Base-by-base conservation (phyloP, 176 grass and related monocot genomes). In the Paspalum vaginatum region DNA sequence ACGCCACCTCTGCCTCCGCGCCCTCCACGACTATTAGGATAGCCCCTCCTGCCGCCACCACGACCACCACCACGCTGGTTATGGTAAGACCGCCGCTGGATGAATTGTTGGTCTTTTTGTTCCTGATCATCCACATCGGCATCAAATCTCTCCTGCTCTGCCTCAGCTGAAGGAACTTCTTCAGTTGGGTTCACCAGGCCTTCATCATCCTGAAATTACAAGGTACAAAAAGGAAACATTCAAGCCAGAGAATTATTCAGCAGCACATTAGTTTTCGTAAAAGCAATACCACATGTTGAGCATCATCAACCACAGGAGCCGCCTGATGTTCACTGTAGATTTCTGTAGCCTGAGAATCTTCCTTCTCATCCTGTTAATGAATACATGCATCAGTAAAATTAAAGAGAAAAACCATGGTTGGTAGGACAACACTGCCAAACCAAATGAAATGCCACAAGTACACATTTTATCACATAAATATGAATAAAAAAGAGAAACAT, bases 61-160 rank as follows among this genome's bases (percentile, higher is more conserved):
- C 71, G 84, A 59, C 67, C 83, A 9, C 79, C 74, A 37, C 87
- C 88, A 8, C 91, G 74, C 48, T 88, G 89, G 54, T 82, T 87
- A 32, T 66, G 86, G 68, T 91, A 86, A 79, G 86, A 73, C 2
- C 74, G 79, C 12, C 61, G 86, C 10, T 70, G 77, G 18, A 70
- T 44, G 40, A 84, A 86, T 22, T 91, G 80, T 81, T 91, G 83
- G 41, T 91, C 92, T 5, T 85, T 87, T 17, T 83, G 71, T 10
- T 89, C 78, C 26, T 76, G 83, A 47, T 88, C 92, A 27, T 91
- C 86, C 51, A 61, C 55, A 54, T 91, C 74, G 17, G 11, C 69
- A 49, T 86, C 88, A 61, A 84, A 80, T 32, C 49, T 88, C 57
- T 91, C 83, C 61, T 86, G 88, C 66, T 94, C 86, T 25, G 47